A percentile compares a stretch with the other conserved stretches of the same genome.
phyloP scores from a whole-genome alignment of 1,284 basidiomycete genomes.

The Cryptococcus maquisensis region DNA sequence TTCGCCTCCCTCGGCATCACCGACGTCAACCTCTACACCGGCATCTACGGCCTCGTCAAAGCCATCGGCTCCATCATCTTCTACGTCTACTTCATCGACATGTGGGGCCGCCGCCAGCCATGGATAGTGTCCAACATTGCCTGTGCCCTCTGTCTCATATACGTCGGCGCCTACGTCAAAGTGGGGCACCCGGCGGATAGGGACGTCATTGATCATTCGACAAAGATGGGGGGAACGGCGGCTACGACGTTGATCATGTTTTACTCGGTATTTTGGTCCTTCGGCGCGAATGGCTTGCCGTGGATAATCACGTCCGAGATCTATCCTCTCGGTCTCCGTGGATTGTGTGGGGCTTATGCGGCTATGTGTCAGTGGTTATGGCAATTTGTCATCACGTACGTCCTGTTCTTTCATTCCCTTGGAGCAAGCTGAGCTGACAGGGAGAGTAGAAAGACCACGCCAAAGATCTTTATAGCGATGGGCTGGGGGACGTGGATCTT shows the following conservation, averaged over 20 bases:
- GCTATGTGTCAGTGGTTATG: constrained; percentile 25
- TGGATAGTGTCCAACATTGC: constrained; percentile 23
- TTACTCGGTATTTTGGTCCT: constrained; percentile 22
- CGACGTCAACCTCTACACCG: constrained; percentile 43
- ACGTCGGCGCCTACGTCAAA: constrained; percentile 30
- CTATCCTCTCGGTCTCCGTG: constrained; percentile 16
- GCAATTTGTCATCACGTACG: constrained; percentile 12
- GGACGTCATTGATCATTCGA: constrained; percentile 13
- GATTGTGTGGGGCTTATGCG: constrained; percentile 17
- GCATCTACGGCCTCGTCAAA: constrained; percentile 50
- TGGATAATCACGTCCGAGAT: constrained; percentile 24
- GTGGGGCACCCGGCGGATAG: constrained; percentile 15
- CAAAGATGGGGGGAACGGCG: constrained; percentile 18
- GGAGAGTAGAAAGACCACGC: constrained; percentile 9
- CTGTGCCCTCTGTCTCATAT: constrained; percentile 26
- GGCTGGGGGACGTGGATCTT: constrained; percentile 28
- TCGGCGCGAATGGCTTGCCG: constrained; percentile 18
- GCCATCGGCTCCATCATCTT: constrained; percentile 22
- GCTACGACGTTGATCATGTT: constrained; percentile 32
- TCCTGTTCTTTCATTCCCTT: constrained; percentile 1
- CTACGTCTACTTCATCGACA: constrained; percentile 36
- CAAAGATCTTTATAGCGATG: constrained; percentile 31
- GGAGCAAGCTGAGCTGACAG: neutral
- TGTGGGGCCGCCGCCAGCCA: constrained; percentile 32
- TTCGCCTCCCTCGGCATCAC: constrained; percentile 45